Conservation (phyloP, 345 rosid genomes). For the Hibiscus tridactylites region DNA sequence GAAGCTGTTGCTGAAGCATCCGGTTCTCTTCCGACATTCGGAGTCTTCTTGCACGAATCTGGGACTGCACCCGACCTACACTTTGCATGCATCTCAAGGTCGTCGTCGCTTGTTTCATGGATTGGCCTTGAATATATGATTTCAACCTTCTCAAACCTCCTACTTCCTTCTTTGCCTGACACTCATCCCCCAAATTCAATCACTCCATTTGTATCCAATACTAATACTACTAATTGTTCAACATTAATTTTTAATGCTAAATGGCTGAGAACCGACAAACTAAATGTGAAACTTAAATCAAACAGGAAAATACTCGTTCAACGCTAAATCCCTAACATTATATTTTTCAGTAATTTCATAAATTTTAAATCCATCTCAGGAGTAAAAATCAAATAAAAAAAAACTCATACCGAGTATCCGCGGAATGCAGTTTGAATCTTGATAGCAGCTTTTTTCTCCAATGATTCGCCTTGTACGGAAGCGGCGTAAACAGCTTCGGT, state of each 20-base stretch:
- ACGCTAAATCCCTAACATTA: too few species aligned
- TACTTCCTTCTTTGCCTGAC: slow-evolving; percentile 75
- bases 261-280: too few species aligned
- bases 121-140: slow-evolving; percentile 56
- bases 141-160: slow-evolving; percentile 78
- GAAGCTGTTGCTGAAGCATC: slow-evolving; percentile 52
- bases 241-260: too few species aligned
- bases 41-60: slow-evolving; percentile 57
- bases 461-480: too few species aligned
- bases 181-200: neutral
- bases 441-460: neutral
- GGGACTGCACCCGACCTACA: slow-evolving; percentile 66
- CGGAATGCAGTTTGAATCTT: slow-evolving; percentile 16
- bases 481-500: too few species aligned
- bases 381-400: too few species aligned
- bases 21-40: slow-evolving; percentile 77
- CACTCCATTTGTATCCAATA: neutral
- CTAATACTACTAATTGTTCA: too few species aligned
- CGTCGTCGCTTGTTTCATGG: slow-evolving; percentile 66
- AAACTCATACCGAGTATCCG: slow-evolving; percentile 8
- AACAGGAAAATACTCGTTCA: too few species aligned
- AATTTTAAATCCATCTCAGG: too few species aligned
- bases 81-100: slow-evolving; percentile 89
- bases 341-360: too few species aligned
- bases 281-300: too few species aligned